Conservation (phyloP, 2,329 filamentous ascomycete species). For the Magnaporthiopsis rhizophila region DNA sequence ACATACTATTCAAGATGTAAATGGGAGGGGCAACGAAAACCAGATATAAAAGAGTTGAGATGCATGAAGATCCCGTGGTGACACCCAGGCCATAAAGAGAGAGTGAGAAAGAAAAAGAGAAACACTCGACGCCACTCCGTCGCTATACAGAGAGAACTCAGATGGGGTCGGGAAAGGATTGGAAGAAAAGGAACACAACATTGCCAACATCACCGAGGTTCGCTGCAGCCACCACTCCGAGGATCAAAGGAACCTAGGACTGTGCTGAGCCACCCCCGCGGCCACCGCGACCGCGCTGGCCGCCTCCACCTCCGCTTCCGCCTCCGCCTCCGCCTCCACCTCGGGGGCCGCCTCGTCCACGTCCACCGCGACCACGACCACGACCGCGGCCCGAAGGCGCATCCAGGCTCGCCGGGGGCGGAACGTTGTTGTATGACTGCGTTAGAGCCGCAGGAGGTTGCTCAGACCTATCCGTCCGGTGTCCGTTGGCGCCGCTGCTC, state of each 20-base stretch:
- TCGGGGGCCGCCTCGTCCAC: slow-evolving; percentile 18
- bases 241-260: neutral
- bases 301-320: slow-evolving; percentile 12
- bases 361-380: slow-evolving; percentile 30
- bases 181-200: neutral
- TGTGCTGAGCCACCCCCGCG: slow-evolving; percentile 15
- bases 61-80: neutral
- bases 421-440: slow-evolving; percentile 45
- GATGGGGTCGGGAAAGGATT: too few relatives aligned
- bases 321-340: slow-evolving; percentile 12
- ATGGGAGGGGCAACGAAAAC: neutral
- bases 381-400: slow-evolving; percentile 31
- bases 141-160: neutral
- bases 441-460: slow-evolving; percentile 10
- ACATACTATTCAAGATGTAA: neutral
- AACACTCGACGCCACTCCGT: neutral
- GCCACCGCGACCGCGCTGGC: neutral
- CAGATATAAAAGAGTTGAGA: neutral
- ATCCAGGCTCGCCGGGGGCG: slow-evolving; percentile 52
- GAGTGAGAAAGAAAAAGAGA: neutral
- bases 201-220: neutral
- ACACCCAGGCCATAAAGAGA: neutral
- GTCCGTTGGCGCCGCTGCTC: slow-evolving; percentile 11
- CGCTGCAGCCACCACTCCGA: neutral
- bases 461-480: slow-evolving; percentile 13